Conservation (phyloP, 768 basidiomycete species). For the Mycena leptocephala region DNA sequence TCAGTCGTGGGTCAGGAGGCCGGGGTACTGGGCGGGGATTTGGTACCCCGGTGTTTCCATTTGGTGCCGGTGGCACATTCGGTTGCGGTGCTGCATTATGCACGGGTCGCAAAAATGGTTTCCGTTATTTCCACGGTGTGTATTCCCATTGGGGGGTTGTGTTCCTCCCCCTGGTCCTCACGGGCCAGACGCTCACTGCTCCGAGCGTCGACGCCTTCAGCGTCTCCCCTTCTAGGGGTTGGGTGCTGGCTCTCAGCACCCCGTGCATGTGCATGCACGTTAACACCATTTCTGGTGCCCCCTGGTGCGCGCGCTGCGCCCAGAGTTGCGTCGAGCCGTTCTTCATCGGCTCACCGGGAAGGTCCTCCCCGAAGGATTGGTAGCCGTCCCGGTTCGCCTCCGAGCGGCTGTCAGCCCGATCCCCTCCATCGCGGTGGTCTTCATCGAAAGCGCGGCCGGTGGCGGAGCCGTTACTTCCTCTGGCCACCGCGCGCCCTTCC, state of each 20-base stretch:
- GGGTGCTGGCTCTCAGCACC: neutral
- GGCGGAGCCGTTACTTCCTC: slow-evolving; percentile 6
- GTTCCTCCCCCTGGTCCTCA: neutral
- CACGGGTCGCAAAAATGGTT: neutral
- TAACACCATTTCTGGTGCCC: neutral
- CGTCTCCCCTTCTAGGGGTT: neutral
- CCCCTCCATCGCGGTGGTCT: neutral
- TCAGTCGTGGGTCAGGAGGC: neutral
- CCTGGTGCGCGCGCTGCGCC: neutral
- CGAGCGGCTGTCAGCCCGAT: neutral
- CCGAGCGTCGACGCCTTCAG: neutral
- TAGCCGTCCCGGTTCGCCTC: slow-evolving; percentile 12
- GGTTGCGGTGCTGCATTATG: no score
- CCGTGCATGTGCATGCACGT: neutral
- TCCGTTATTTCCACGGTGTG: neutral
- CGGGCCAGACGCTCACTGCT: neutral
- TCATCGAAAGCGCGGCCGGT: neutral
- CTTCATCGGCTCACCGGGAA: slow-evolving; percentile 7
- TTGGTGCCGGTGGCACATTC: no score
- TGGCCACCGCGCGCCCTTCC: neutral
- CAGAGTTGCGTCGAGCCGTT: slow-evolving; percentile 8
- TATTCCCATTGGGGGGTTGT: neutral
- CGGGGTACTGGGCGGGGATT: neutral
- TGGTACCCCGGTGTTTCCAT: neutral
- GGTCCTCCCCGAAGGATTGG: neutral